Evolutionary conservation across 352 stramenopile genomes (phyloP).

Genomic region (Phytophthora tubulina): DNA sequence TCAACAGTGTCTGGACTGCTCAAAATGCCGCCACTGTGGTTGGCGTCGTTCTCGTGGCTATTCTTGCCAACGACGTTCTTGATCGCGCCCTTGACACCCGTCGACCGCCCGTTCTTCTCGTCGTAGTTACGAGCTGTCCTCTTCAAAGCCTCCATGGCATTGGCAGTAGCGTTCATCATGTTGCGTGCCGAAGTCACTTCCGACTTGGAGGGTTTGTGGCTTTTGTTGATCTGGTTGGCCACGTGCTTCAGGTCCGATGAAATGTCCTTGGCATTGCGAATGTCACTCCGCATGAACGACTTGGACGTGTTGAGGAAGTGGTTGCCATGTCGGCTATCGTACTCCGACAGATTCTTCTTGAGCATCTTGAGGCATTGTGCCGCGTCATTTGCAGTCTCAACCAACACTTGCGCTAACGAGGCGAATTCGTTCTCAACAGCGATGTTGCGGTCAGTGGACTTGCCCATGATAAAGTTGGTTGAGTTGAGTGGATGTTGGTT

Average conservation of each 20-base stretch:
- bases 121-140: constrained; percentile 32
- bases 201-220: constrained; percentile 21
- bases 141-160: constrained; percentile 28
- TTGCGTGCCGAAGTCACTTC: constrained; percentile 25
- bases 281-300: constrained; percentile 34
- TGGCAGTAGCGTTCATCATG: constrained; percentile 22
- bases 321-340: constrained; percentile 31
- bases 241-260: constrained; percentile 31
- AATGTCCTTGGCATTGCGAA: constrained; percentile 35
- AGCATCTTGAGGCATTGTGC: constrained; percentile 28
- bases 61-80: constrained; percentile 15
- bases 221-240: constrained; percentile 28
- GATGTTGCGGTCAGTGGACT: constrained; percentile 16
- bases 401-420: constrained; percentile 22
- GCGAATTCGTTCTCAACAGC: constrained; percentile 29
- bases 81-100: constrained; percentile 27
- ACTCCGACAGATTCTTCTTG: constrained; percentile 36
- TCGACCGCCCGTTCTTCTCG: constrained; percentile 18
- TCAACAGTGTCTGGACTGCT: constrained; percentile 28
- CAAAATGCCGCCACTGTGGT: constrained; percentile 7
- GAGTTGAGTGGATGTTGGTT: constrained; percentile 1
- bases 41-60: constrained; percentile 1
- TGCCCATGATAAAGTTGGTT: constrained; percentile 21
- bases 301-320: constrained; percentile 25
- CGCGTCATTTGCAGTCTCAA: constrained; percentile 26